Percentiles rank a stretch among this genome's conserved stretches.
phyloP scores from a whole-genome alignment of 345 rosid genomes.

The Noccaea bulbosa region DNA sequence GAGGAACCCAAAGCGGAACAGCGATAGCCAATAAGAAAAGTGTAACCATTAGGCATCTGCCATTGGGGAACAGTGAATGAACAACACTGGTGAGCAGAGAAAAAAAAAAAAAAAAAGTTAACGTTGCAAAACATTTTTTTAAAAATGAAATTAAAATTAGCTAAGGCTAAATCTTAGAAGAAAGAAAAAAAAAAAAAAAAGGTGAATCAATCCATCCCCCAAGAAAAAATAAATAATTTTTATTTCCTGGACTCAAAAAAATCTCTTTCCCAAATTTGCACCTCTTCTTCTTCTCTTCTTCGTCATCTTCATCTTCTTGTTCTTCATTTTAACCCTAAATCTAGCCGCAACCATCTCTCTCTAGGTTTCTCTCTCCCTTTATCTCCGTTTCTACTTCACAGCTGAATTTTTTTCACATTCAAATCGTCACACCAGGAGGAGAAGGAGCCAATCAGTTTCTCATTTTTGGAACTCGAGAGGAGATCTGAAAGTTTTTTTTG shows the following conservation, averaged over 20 bases:
- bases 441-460: constrained; percentile 30
- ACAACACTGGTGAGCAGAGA: neutral
- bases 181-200: constrained; percentile 5
- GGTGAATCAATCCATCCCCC: constrained; percentile 28
- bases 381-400: constrained; percentile 12
- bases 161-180: neutral
- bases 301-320: constrained; percentile 40
- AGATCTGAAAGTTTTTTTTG: constrained; percentile 40
- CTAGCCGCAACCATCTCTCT: constrained; percentile 42
- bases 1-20: constrained; percentile 34
- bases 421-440: constrained; percentile 27
- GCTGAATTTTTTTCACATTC: constrained; percentile 28
- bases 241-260: neutral
- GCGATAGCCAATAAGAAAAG: constrained; percentile 21
- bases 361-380: constrained; percentile 18
- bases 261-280: constrained; percentile 37
- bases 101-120: constrained; percentile 11
- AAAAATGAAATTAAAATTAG: neutral
- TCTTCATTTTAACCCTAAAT: constrained; percentile 44
- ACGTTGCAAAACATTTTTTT: constrained; percentile 23
- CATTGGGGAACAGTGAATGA: neutral
- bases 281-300: constrained; percentile 41
- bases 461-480: constrained; percentile 25
- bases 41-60: neutral
- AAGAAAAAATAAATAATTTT: neutral